Base-by-base conservation (phyloP, 805 yeast species). In the Clavispora asparagi region DNA sequence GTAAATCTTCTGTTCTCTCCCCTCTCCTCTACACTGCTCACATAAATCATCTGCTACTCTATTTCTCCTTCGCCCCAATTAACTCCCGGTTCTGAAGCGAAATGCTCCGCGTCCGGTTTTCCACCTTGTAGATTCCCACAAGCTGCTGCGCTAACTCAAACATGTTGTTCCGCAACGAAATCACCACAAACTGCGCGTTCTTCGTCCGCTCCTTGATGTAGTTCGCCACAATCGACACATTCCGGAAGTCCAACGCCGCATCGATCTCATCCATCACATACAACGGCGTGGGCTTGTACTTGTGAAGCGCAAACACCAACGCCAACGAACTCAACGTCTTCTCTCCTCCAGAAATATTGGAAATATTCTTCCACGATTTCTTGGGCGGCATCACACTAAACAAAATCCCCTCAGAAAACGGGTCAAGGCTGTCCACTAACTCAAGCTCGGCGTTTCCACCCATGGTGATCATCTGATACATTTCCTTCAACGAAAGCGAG, bases 341-440 rank as follows among this genome's bases (percentile, higher is more conserved):
- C 59, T 94, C 99, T 53, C 99, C 99, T 54, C 99, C 99, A 2
- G 97, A 90, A 46, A 94, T 69, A 59, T 94, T 94, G 16, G 96
- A 82, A 44, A 94, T 94, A 58, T 94, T 94, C 61, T 87, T 86
- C 99, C 99, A 94, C 33, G 95, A 84, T 64, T 94, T 94, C 69
- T 90, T 92, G 0, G 99, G 99, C 1, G 99, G 99, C 99, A 94
- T 94, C 6, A 94, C 99, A 64, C 96, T 87, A 65, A 94, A 94
- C 37, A 91, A 70, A 33, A 94, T 91, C 29, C 99, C 99, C 67
- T 94, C 99, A 1, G 96, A 82, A 59, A 94, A 94, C n/a, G 99
- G 99, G 66, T 94, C 98, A 61, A 92, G 76, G 50, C 95, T 85
- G 61, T 94, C 99, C 16, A 90, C 97, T 39, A 92, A 75, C 63